Conservation (phyloP, 140 eudicot species). For the Flaveria floridana region DNA sequence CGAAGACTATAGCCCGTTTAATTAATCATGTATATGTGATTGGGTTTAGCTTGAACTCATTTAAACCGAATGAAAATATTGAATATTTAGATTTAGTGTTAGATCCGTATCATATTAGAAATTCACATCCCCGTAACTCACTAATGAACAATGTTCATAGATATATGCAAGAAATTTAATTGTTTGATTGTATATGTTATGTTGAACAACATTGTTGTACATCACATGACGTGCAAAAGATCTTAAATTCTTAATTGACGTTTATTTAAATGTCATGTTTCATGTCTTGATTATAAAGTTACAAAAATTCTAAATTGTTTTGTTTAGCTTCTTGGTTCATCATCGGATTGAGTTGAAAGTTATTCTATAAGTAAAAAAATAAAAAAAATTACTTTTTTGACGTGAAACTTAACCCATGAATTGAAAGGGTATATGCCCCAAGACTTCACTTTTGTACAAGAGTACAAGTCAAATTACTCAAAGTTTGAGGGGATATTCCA, state of each 20-base stretch:
- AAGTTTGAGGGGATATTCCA: conserved; percentile 34
- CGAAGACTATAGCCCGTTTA: background rate
- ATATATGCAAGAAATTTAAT: background rate
- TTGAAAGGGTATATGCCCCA: conserved; percentile 19
- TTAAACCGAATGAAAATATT: background rate
- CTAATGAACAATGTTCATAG: background rate
- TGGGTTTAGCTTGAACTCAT: no score
- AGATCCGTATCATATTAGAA: background rate
- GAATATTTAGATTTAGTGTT: background rate
- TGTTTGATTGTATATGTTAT: background rate
- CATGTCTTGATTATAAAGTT: background rate
- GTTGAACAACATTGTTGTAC: background rate
- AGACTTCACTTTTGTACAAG: conserved; percentile 40
- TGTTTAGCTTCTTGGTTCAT: background rate
- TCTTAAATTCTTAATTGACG: background rate
- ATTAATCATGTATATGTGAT: background rate
- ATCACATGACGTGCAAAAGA: background rate
- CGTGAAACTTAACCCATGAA: conserved; percentile 29
- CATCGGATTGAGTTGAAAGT: background rate
- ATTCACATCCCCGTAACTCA: background rate
- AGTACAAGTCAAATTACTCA: conserved; percentile 27
- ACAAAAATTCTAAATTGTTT: background rate
- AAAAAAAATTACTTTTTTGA: conserved; percentile 4
- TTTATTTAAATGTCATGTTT: background rate
- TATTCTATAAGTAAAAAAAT: background rate